Percentiles rank a stretch among this genome's conserved stretches.
Evolutionary conservation across 176 grass and related monocot genomes (phyloP).

Genomic region (Phoenix dactylifera): DNA sequence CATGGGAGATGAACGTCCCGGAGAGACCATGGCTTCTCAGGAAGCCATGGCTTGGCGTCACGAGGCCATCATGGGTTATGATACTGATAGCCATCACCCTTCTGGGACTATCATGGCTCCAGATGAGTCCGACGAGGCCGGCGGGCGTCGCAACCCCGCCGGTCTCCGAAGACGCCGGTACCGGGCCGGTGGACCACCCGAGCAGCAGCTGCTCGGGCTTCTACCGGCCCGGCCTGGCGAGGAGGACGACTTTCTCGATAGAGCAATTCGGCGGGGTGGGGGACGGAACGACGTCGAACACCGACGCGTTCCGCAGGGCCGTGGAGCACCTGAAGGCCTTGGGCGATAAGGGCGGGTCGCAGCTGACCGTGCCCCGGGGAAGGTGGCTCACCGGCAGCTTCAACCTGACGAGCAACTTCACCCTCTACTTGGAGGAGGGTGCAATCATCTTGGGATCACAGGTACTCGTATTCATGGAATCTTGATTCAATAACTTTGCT

Average conservation of each 20-base stretch:
- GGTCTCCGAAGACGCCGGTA: background rate
- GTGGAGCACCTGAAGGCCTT: conserved; percentile 27
- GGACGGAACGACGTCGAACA: conserved; percentile 68
- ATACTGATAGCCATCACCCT: conserved; percentile 16
- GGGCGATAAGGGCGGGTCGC: conserved; percentile 29
- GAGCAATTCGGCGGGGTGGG: conserved; percentile 69
- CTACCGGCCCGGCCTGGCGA: conserved; percentile 25
- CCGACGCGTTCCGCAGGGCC: conserved; percentile 52
- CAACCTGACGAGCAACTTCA: conserved; percentile 90
- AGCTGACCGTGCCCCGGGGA: conserved; percentile 62
- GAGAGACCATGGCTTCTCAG: conserved; percentile 15
- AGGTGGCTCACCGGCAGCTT: conserved; percentile 83
- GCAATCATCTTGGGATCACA: conserved; percentile 71
- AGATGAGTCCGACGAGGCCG: conserved; percentile 2
- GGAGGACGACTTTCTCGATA: conserved; percentile 47
- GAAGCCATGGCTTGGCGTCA: too few species aligned
- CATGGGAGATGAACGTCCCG: conserved; percentile 20
- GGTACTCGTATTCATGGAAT: conserved; percentile 22
- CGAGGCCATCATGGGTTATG: conserved; percentile 3
- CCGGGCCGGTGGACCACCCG: background rate
- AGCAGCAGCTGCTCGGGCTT: conserved; percentile 54
- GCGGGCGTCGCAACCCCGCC: background rate
- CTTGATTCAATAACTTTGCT: too few species aligned
- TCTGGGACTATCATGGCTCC: conserved; percentile 17
- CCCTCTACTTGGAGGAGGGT: conserved; percentile 65